A percentile compares a stretch with the other conserved stretches of the same genome.
These are phyloP conservation scores for Kwoniella bestiolae DNA, from an alignment of 768 basidiomycete genomes.

Conservation along the genomic window DNA sequence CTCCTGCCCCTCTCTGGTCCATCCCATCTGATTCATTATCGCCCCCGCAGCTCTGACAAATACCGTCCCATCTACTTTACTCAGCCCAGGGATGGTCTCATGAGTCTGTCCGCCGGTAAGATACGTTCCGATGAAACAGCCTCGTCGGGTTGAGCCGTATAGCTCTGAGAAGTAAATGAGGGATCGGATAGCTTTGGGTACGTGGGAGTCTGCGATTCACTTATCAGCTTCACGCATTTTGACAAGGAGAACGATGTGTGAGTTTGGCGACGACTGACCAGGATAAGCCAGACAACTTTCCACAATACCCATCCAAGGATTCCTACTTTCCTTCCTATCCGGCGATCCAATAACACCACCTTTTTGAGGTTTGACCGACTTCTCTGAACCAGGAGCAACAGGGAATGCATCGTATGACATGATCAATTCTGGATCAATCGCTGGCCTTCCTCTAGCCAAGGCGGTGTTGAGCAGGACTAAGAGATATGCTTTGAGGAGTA, in stretches of 20 bases:
- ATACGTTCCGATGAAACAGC: constrained; percentile 30
- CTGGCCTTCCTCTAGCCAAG: constrained; percentile 36
- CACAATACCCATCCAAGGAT: constrained; percentile 37
- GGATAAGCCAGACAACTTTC: constrained; percentile 36
- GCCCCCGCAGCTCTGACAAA: constrained; percentile 42
- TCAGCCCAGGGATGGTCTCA: constrained; percentile 38
- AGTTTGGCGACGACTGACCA: too few relatives aligned
- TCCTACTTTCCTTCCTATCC: constrained; percentile 25
- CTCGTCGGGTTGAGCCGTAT: constrained; percentile 31
- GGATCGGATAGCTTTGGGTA: constrained; percentile 44
- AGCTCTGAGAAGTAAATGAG: constrained; percentile 28
- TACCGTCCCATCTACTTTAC: constrained; percentile 36
- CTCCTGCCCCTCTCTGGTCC: constrained; percentile 39
- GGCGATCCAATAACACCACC: constrained; percentile 21
- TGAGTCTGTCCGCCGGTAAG: constrained; percentile 20
- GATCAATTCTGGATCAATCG: constrained; percentile 30
- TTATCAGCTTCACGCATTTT: not conserved
- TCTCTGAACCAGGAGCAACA: constrained; percentile 21
- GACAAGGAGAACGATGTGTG: not conserved
- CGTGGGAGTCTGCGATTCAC: constrained; percentile 38
- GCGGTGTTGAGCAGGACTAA: constrained; percentile 31
- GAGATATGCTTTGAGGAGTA: constrained; percentile 36
- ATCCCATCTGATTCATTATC: constrained; percentile 43
- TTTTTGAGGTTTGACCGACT: not conserved
- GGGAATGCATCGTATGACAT: constrained; percentile 35